Percentiles rank a stretch among this genome's conserved stretches.
Conservation (phyloP, 2,329 filamentous ascomycete genomes). For the Didymella lethalis region DNA sequence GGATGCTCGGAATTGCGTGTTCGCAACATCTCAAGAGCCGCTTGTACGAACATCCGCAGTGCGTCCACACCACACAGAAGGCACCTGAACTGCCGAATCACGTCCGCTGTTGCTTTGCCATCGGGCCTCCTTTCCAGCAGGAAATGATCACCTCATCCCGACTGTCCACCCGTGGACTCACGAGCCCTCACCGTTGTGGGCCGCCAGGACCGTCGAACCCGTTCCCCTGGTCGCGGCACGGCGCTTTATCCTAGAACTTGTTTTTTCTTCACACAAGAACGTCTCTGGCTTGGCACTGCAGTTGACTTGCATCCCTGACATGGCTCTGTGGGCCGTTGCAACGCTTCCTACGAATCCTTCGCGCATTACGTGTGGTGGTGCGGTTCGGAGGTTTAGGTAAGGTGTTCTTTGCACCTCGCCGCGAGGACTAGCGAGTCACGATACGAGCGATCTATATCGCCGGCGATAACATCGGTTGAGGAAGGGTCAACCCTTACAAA, state of each 20-base stretch:
- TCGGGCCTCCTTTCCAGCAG: slow-evolving; percentile 11
- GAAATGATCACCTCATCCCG: slow-evolving; percentile 12
- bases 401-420: slow-evolving; percentile 6
- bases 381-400: slow-evolving; percentile 6
- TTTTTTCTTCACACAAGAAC: slow-evolving; percentile 12
- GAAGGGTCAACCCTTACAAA: slow-evolving; percentile 4
- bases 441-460: slow-evolving; percentile 9
- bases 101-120: slow-evolving; percentile 2
- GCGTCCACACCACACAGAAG: background rate
- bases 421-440: slow-evolving; percentile 1
- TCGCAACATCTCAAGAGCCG: background rate
- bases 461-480: background rate
- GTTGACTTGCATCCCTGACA: slow-evolving; percentile 6
- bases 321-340: slow-evolving; percentile 12
- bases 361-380: slow-evolving; percentile 5
- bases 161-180: slow-evolving; percentile 9
- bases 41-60: background rate
- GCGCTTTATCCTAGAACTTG: slow-evolving; percentile 15
- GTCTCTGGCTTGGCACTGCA: slow-evolving; percentile 6
- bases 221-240: slow-evolving; percentile 18
- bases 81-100: slow-evolving; percentile 13
- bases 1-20: slow-evolving; percentile 1
- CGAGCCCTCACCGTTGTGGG: slow-evolving; percentile 2
- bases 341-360: slow-evolving; percentile 13
- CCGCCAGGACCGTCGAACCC: slow-evolving; percentile 12